A percentile compares a stretch with the other conserved stretches of the same genome.
Conservation (phyloP, 1,139 yeast genomes). For the Zhuliangozyma parablackwelliae region DNA sequence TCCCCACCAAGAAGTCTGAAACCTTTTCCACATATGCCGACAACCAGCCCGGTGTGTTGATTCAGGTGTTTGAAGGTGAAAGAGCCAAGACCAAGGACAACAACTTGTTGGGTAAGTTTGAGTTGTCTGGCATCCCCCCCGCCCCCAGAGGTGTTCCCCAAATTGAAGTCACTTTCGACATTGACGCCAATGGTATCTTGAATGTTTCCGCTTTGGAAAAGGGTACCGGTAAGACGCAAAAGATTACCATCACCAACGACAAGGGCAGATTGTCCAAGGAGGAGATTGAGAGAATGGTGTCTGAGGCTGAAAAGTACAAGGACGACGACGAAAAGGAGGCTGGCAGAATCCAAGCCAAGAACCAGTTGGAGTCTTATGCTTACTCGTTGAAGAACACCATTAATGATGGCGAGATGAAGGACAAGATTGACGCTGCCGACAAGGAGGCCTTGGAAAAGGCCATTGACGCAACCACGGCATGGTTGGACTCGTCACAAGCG, state of each 20-base stretch:
- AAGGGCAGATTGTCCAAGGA: constrained; percentile 49
- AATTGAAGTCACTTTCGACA: constrained; percentile 88
- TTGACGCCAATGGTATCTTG: constrained; percentile 92
- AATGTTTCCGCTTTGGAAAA: constrained; percentile 91
- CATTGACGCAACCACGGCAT: constrained; percentile 40
- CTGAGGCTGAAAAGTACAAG: constrained; percentile 40
- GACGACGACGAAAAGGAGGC: constrained; percentile 38
- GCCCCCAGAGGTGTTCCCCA: constrained; percentile 98
- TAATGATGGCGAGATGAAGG: constrained; percentile 46
- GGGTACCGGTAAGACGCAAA: constrained; percentile 71
- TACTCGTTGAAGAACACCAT: constrained; percentile 67
- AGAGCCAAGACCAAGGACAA: constrained; percentile 93
- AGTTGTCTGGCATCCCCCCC: constrained; percentile 90
- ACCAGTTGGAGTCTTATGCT: constrained; percentile 84
- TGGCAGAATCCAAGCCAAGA: constrained; percentile 55
- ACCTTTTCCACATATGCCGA: constrained; percentile 94
- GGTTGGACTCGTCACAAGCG: constrained; percentile 50
- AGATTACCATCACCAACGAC: constrained; percentile 40
- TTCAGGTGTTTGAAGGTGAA: constrained; percentile 96
- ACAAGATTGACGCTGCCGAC: constrained; percentile 45
- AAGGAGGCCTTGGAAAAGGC: constrained; percentile 41
- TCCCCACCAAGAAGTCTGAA: constrained; percentile 94
- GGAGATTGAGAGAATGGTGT: constrained; percentile 47
- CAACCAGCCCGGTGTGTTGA: constrained; percentile 93
- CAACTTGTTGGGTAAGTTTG: constrained; percentile 91